These are phyloP conservation scores for Trypanosoma brucei DNA, from an alignment of 208 protist species.

Conservation along the genomic window DNA sequence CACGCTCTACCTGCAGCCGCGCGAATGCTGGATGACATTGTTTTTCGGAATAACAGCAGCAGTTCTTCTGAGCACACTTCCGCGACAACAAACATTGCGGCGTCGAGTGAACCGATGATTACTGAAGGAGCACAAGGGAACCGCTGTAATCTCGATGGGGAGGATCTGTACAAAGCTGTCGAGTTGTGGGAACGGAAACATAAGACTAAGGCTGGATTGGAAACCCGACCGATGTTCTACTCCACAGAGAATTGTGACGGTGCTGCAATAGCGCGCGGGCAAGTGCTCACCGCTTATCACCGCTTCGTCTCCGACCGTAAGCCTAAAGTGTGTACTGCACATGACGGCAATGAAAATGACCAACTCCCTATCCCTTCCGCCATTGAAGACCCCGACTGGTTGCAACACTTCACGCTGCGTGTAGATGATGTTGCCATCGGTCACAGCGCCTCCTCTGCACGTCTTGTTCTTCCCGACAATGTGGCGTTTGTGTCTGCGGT, in stretches of 20 bases:
- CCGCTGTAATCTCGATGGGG: conserved; percentile 9
- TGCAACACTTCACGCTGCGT: conserved; percentile 32
- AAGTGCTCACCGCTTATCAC: conserved; percentile 15
- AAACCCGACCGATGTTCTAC: conserved; percentile 10
- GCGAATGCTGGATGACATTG: conserved; percentile 15
- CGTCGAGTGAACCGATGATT: not conserved
- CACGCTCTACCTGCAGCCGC: conserved; percentile 22
- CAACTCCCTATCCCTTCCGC: conserved; percentile 6
- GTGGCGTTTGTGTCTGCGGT: not conserved
- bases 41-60: not conserved
- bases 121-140: not conserved
- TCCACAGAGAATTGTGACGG: conserved; percentile 11
- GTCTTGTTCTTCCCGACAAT: conserved; percentile 9
- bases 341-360: not conserved
- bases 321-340: not conserved
- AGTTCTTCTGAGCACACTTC: no score
- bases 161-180: conserved; percentile 18
- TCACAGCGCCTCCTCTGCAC: conserved; percentile 5
- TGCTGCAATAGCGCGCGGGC: conserved; percentile 12
- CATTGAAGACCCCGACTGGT: conserved; percentile 26
- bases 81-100: no score
- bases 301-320: conserved; percentile 11
- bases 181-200: conserved; percentile 19
- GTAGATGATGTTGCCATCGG: conserved; percentile 31
- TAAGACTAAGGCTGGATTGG: conserved; percentile 2